phyloP scores from a whole-genome alignment of 441 rosid species.

The Geranium incanum region DNA sequence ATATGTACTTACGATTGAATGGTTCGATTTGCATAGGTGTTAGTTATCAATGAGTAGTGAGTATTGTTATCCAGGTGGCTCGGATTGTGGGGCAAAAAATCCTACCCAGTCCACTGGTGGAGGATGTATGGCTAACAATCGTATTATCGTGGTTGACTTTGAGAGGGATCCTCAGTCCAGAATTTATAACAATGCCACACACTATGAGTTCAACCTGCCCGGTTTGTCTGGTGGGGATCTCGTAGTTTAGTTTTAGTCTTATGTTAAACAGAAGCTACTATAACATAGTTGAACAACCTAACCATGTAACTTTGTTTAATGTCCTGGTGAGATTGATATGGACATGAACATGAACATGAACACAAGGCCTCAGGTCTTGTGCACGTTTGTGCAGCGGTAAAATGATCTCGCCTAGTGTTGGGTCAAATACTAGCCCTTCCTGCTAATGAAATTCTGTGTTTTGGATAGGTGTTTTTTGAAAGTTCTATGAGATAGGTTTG shows the following conservation, averaged over 20 bases:
- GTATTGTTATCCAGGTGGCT: neutral
- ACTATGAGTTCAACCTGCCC: neutral
- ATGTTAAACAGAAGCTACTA: neutral
- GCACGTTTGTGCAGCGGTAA: neutral
- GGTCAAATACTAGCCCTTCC: neutral
- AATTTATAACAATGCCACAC: neutral
- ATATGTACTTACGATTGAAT: neutral
- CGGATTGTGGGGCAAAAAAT: neutral
- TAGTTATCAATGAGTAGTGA: neutral
- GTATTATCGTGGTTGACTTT: neutral
- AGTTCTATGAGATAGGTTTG: neutral
- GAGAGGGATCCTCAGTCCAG: neutral
- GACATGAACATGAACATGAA: neutral
- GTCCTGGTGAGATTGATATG: neutral
- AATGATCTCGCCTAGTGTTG: neutral
- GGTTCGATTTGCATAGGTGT: neutral
- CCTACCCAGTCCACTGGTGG: neutral
- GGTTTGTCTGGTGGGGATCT: neutral
- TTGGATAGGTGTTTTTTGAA: neutral
- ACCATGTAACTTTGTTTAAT: neutral
- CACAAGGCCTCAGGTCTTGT: neutral
- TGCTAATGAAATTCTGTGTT: neutral
- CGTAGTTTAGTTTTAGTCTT: neutral
- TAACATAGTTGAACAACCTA: constrained; percentile 1
- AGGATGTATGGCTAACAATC: neutral